phyloP scores from a whole-genome alignment of 306 rosid species.

The Herpetospermum pedunculosum region DNA sequence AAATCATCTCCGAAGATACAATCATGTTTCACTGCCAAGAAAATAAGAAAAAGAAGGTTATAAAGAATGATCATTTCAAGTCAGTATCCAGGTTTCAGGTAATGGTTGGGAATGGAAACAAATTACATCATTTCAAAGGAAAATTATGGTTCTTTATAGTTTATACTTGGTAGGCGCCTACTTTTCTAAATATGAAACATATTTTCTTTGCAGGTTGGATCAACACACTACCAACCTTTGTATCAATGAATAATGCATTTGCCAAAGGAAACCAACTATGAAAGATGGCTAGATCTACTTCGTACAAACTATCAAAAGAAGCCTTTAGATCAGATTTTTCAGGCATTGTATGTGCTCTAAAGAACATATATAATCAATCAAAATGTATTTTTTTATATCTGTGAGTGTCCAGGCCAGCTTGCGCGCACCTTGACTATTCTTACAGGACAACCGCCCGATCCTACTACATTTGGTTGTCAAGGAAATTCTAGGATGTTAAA shows the following conservation, averaged over 20 bases:
- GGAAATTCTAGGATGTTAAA: no score
- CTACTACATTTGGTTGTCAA: no score
- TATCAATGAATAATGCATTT: not conserved
- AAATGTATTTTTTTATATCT: no score
- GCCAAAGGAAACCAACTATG: not conserved
- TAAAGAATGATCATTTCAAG: not conserved
- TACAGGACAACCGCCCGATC: no score
- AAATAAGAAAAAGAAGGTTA: not conserved
- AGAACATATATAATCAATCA: no score
- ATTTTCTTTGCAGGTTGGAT: not conserved
- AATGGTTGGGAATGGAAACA: not conserved
- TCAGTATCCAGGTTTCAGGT: not conserved
- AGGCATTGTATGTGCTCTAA: not conserved
- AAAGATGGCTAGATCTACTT: not conserved
- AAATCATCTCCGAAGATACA: constrained; percentile 93
- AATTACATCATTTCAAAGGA: not conserved
- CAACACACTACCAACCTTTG: not conserved
- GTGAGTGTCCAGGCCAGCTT: no score
- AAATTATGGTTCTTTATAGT: not conserved
- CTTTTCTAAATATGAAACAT: not conserved
- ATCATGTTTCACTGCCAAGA: constrained; percentile 75
- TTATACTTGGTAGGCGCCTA: not conserved
- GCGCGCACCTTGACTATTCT: no score
- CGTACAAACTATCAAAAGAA: not conserved
- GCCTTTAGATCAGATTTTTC: not conserved